Evolutionary conservation across 805 yeast species (phyloP).

Genomic region (Kuraishia molischiana): DNA sequence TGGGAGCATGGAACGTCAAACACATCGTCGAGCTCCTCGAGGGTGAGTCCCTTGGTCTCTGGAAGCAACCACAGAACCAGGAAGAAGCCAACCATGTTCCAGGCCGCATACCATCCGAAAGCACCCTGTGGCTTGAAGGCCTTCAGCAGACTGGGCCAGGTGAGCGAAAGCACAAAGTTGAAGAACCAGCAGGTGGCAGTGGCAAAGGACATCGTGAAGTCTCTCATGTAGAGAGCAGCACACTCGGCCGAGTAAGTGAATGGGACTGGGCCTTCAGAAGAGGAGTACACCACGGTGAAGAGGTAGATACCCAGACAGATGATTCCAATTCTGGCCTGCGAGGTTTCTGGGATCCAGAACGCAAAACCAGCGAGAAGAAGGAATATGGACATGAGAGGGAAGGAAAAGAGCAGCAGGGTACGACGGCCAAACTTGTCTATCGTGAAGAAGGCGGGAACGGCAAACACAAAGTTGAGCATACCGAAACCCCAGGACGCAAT

Average conservation of each 20-base stretch:
- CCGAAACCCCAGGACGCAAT: slow-evolving; percentile 86
- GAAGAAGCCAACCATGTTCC: slow-evolving; percentile 67
- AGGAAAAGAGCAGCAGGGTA: slow-evolving; percentile 41
- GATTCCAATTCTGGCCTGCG: slow-evolving; percentile 51
- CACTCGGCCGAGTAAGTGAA: slow-evolving; percentile 85
- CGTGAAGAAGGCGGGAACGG: slow-evolving; percentile 73
- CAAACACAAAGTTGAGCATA: slow-evolving; percentile 68
- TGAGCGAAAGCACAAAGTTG: slow-evolving; percentile 58
- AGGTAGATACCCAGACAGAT: slow-evolving; percentile 68
- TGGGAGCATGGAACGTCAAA: slow-evolving; percentile 48
- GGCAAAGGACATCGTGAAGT: slow-evolving; percentile 72
- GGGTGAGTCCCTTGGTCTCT: slow-evolving; percentile 61
- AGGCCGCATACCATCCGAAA: slow-evolving; percentile 81
- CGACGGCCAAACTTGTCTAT: slow-evolving; percentile 76
- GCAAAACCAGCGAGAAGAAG: slow-evolving; percentile 58
- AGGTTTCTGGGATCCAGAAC: slow-evolving; percentile 48
- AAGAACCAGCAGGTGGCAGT: slow-evolving; percentile 71
- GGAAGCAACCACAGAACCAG: slow-evolving; percentile 64
- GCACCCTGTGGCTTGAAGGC: slow-evolving; percentile 78
- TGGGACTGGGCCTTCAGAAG: slow-evolving; percentile 87
- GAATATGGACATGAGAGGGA: slow-evolving; percentile 57
- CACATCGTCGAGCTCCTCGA: slow-evolving; percentile 71
- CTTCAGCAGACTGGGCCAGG: slow-evolving; percentile 66
- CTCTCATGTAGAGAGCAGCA: slow-evolving; percentile 70
- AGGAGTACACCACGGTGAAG: slow-evolving; percentile 64